A percentile compares a stretch with the other conserved stretches of the same genome.
phyloP scores from a whole-genome alignment of 805 yeast species.

The Starmerella geochares region DNA sequence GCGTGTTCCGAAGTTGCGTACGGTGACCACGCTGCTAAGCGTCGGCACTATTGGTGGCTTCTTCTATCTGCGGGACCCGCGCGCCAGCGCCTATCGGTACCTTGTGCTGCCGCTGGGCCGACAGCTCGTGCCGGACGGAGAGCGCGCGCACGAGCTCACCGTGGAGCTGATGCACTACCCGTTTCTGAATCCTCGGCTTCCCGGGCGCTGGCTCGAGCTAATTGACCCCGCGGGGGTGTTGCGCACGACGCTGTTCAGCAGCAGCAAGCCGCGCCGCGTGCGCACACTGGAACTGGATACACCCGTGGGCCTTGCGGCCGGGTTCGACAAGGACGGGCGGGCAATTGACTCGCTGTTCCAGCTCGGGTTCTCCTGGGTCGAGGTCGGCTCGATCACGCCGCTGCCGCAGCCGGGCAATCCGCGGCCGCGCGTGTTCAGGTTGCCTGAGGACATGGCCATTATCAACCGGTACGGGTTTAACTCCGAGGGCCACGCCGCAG shows the following conservation, averaged over 20 bases:
- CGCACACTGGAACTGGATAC: conserved; percentile 40
- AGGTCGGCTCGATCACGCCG: conserved; percentile 89
- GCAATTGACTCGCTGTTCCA: conserved; percentile 72
- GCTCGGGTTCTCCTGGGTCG: conserved; percentile 80
- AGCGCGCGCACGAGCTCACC: conserved; percentile 71
- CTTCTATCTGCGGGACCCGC: conserved; percentile 58
- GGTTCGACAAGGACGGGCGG: conserved; percentile 87
- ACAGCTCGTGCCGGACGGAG: conserved; percentile 58
- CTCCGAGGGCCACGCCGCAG: conserved; percentile 74
- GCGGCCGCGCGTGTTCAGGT: conserved; percentile 79
- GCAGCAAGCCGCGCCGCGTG: conserved; percentile 23
- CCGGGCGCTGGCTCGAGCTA: conserved; percentile 25
- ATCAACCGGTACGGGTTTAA: conserved; percentile 93
- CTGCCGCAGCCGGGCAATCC: conserved; percentile 91
- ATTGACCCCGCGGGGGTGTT: conserved; percentile 29
- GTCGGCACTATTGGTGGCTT: conserved; percentile 33
- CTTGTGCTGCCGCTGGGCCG: conserved; percentile 69
- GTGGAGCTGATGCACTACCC: conserved; percentile 51
- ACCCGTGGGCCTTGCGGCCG: conserved; percentile 93
- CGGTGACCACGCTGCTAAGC: conserved; percentile 17
- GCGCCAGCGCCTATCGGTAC: conserved; percentile 75
- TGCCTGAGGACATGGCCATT: conserved; percentile 77
- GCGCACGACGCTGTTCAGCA: conserved; percentile 26
- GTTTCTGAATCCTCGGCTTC: conserved; percentile 27
- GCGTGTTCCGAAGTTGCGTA: conserved; percentile 15